Conservation (phyloP, 345 rosid genomes). For the Euclidium syriacum region DNA sequence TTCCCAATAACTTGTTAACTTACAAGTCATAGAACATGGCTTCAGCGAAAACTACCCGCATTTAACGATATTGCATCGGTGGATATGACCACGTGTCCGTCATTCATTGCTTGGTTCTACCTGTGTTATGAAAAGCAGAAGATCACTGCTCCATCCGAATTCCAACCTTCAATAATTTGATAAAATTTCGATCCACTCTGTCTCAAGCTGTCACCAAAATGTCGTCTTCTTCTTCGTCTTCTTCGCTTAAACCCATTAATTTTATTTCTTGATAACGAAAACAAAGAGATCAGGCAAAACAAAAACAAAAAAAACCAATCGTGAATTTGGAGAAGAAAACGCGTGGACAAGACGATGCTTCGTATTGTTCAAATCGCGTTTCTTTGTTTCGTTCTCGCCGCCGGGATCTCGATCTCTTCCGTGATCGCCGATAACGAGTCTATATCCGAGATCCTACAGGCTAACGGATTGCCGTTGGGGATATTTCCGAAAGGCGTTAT, state of each 20-base stretch:
- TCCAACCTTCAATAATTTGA: constrained; percentile 51
- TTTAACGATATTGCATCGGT: background rate
- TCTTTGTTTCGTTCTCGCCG: constrained; percentile 25
- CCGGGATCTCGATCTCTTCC: constrained; percentile 18
- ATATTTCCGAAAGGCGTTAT: constrained; percentile 74
- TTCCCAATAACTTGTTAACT: constrained; percentile 9
- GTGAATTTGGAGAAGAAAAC: background rate
- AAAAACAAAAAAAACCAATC: background rate
- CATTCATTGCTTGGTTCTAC: background rate
- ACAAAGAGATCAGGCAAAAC: background rate
- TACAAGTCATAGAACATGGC: background rate
- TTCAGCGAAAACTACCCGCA: background rate
- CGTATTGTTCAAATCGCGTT: constrained; percentile 20
- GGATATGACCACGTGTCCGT: background rate
- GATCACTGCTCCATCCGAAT: constrained; percentile 16
- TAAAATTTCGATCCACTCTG: constrained; percentile 44
- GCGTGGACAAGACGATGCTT: constrained; percentile 9
- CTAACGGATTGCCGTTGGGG: constrained; percentile 72
- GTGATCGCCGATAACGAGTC: constrained; percentile 28
- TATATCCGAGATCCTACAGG: constrained; percentile 53
- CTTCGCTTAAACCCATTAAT: constrained; percentile 35
- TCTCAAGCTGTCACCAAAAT: constrained; percentile 57
- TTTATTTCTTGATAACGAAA: background rate
- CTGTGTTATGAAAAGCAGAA: background rate
- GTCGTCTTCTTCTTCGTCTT: constrained; percentile 29